phyloP scores from a whole-genome alignment of 192 early-diverging fungal genomes.

The Backusella macrospora region DNA sequence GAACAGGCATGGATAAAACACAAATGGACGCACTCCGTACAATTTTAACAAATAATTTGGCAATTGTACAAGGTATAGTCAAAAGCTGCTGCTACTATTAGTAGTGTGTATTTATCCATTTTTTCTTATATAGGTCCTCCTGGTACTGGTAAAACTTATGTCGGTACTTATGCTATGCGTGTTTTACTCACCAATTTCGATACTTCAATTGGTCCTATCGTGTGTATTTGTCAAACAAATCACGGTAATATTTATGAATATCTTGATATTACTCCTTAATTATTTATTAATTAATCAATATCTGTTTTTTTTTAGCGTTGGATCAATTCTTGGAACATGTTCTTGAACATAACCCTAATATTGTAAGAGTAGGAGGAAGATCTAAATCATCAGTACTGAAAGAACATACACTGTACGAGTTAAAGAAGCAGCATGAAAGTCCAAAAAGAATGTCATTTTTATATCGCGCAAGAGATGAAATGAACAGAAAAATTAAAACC shows the following conservation, averaged over 20 bases:
- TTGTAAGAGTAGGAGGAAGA: constrained; percentile 56
- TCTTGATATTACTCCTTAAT: neutral
- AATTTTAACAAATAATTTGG: constrained; percentile 47
- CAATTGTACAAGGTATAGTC: constrained; percentile 50
- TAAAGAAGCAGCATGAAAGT: constrained; percentile 34
- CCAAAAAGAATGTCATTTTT: constrained; percentile 25
- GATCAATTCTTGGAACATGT: constrained; percentile 48
- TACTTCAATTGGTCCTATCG: constrained; percentile 41
- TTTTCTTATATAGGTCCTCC: constrained; percentile 48
- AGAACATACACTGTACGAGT: constrained; percentile 42
- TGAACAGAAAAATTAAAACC: constrained; percentile 36
- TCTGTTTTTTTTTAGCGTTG: constrained; percentile 23
- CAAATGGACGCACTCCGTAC: constrained; percentile 51
- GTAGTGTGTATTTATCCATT: neutral
- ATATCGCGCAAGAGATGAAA: constrained; percentile 34
- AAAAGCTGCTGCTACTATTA: neutral
- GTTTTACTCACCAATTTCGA: constrained; percentile 48
- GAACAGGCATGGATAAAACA: constrained; percentile 39
- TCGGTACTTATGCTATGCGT: constrained; percentile 50
- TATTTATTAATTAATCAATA: neutral
- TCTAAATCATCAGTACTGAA: constrained; percentile 47
- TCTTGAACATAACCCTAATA: constrained; percentile 42
- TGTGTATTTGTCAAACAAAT: constrained; percentile 62
- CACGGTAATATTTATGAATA: constrained; percentile 42
- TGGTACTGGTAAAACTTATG: constrained; percentile 62